Evolutionary conservation across 306 rosid genomes (phyloP).

Genomic region (Parietaria judaica): DNA sequence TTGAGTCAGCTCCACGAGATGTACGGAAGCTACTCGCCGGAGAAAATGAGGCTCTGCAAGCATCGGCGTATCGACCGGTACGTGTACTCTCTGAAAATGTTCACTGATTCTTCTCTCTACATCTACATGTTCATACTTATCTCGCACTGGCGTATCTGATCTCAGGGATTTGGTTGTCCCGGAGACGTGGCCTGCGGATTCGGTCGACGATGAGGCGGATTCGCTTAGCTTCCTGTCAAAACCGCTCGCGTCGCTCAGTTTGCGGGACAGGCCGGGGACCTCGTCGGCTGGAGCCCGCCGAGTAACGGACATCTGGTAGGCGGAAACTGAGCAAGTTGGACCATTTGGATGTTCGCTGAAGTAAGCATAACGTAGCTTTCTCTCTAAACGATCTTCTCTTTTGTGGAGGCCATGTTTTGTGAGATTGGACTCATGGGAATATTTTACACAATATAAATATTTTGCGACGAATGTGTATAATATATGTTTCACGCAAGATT

Average conservation of each 20-base stretch:
- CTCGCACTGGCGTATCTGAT: neutral
- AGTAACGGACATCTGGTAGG: too few relatives aligned
- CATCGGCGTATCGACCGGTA: neutral
- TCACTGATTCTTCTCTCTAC: neutral
- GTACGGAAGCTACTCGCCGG: neutral
- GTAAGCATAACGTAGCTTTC: too few relatives aligned
- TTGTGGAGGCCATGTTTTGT: too few relatives aligned
- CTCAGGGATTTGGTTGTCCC: slow-evolving; percentile 15
- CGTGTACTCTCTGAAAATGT: neutral
- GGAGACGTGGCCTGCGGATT: slow-evolving; percentile 20
- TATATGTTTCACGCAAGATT: too few relatives aligned
- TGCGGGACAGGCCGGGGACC: slow-evolving; percentile 4
- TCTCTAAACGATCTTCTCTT: too few relatives aligned
- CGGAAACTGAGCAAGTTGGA: too few relatives aligned
- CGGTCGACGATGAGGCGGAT: neutral
- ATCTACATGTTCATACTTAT: neutral
- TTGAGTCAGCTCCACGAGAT: neutral
- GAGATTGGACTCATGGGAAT: too few relatives aligned
- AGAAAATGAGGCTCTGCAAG: neutral
- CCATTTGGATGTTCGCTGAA: too few relatives aligned
- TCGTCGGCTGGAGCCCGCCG: neutral
- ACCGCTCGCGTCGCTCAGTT: slow-evolving; percentile 12
- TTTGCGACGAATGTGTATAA: too few relatives aligned
- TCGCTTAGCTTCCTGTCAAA: slow-evolving; percentile 8
- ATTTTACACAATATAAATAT: too few relatives aligned